Base-by-base conservation (phyloP, 768 basidiomycete genomes). In the Tylopilus sp. region DNA sequence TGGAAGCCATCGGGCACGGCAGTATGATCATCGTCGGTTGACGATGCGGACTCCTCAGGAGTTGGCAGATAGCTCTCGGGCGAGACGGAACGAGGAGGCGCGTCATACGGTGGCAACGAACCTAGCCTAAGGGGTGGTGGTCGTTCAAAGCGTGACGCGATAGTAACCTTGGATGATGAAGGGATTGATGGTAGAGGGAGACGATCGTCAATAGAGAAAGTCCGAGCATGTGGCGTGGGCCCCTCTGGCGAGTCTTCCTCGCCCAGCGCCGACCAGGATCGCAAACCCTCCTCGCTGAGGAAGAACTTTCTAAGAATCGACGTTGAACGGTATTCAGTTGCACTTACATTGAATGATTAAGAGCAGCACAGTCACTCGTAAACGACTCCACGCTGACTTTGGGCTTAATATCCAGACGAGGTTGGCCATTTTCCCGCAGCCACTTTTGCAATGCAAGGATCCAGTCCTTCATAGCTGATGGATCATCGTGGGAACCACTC, bases 371-470 rank as follows among this genome's bases (percentile, higher is more conserved):
- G 48, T 81, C 82, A 42, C 69, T 75, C 60, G 72, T 71, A 22
- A 77, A 69, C 12, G 82, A 79, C 61, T 86, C 83, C 40, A 78
- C 74, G 53, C 74, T 77, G 16, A 70, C 63, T 48, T 70, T 71
- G 33, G 68, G 53, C 48, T 50, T 64, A 62, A 57, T 66, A 49
- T 66, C 72, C 52, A 57, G 64, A 45, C 47, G 73, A 58, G 37
- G 63, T 57, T 31, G 73, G 45, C 55, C 63, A 50, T 86, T 77
- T 17, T 71, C 71, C 58, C 82, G 81, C 34, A 98, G 80, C 92
- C 92, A 98, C 52, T 67, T 74, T 67, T 89, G 88, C 54, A 97
- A 62, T 50, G 72, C 72, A 34, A 72, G 72, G 48, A 96, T 83
- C 87, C 92, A 93, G 38, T 83, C 79, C 64, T 79, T 80, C 76